Evolutionary conservation across 768 basidiomycete genomes (phyloP).

Genomic region (Mycena galopus): DNA sequence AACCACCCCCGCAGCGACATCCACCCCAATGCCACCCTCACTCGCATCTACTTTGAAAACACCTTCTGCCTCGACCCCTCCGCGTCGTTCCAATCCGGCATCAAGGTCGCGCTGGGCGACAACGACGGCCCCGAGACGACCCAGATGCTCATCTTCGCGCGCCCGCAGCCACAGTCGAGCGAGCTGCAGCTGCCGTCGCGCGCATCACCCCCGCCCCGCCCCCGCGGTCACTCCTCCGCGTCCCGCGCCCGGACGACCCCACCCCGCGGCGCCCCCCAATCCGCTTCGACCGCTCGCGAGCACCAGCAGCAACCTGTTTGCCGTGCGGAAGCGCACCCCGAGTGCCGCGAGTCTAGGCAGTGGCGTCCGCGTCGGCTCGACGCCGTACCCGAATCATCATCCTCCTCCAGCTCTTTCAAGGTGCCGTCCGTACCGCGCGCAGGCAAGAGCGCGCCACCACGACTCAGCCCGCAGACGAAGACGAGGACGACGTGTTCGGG

Average conservation of each 20-base stretch:
- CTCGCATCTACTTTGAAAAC: conserved; percentile 79
- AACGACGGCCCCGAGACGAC: conserved; percentile 78
- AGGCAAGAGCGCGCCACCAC: conserved; percentile 29
- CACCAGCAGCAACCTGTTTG: conserved; percentile 33
- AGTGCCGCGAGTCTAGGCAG: conserved; percentile 52
- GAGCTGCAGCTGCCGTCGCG: conserved; percentile 66
- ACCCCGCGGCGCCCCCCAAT: conserved; percentile 78
- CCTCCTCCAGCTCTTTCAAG: conserved; percentile 14
- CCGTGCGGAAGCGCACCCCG: conserved; percentile 34
- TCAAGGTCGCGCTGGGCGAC: conserved; percentile 80
- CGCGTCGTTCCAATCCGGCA: conserved; percentile 62
- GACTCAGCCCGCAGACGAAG: neutral
- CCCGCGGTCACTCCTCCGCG: conserved; percentile 48
- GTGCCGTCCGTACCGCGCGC: conserved; percentile 28
- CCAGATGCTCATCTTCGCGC: conserved; percentile 69
- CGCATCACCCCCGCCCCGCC: conserved; percentile 64
- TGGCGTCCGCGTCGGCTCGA: conserved; percentile 47
- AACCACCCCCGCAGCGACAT: conserved; percentile 65
- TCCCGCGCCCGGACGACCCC: conserved; percentile 82
- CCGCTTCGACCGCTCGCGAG: conserved; percentile 45
- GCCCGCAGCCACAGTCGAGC: conserved; percentile 29
- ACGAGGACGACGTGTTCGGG: conserved; percentile 49
- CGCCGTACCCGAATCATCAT: neutral
- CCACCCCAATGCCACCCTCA: conserved; percentile 73
- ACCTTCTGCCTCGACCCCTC: conserved; percentile 64